These are phyloP conservation scores for Falciphora oryzae DNA, from an alignment of 2,329 filamentous ascomycete species.

Conservation along the genomic window DNA sequence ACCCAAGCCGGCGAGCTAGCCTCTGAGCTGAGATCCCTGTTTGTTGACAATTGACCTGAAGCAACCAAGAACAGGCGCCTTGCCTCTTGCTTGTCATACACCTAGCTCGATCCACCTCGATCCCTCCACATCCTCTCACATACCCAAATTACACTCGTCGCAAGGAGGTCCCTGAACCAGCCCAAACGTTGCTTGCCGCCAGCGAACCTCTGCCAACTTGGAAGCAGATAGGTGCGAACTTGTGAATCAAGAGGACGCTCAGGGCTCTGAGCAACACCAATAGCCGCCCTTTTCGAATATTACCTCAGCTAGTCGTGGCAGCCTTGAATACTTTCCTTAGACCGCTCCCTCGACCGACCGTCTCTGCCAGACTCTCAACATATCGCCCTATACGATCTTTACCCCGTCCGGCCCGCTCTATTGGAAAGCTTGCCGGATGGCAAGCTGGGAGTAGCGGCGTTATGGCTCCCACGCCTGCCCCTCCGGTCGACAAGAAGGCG, in stretches of 20 bases:
- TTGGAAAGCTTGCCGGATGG: neutral
- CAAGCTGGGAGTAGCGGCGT: conserved; percentile 4
- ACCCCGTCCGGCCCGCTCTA: neutral
- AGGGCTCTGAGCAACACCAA: neutral
- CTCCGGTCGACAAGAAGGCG: conserved; percentile 37
- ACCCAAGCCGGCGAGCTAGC: neutral
- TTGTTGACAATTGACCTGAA: neutral
- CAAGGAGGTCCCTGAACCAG: neutral
- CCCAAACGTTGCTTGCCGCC: neutral
- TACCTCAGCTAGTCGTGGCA: neutral
- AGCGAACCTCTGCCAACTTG: neutral
- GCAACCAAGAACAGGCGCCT: neutral
- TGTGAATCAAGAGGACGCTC: neutral
- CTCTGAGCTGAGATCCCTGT: neutral
- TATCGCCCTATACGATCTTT: neutral
- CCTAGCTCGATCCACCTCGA: neutral
- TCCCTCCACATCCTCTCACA: neutral
- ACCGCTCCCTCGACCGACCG: neutral
- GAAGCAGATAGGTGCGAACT: neutral
- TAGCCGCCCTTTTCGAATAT: neutral
- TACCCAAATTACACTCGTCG: neutral
- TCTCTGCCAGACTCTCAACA: neutral
- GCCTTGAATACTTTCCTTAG: neutral
- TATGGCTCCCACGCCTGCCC: conserved; percentile 6
- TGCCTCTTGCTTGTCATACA: neutral